Percentiles rank a stretch among this genome's conserved stretches.
phyloP scores from a whole-genome alignment of 192 early-diverging fungal genomes.

The Thoreauomyces humboldtii region DNA sequence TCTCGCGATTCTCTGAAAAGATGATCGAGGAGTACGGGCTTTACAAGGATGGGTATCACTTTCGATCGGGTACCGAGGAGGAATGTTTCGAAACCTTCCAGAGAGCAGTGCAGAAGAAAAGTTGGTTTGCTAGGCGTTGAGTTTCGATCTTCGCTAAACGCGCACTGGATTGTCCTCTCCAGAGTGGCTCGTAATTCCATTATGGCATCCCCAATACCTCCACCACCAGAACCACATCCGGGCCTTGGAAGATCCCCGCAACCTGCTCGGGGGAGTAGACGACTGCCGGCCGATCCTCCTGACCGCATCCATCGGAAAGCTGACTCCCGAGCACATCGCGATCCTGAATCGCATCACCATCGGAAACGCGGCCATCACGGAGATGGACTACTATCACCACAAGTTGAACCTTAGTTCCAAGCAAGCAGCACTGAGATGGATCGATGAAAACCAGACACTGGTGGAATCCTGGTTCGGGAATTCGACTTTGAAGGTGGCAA shows the following conservation, averaged over 20 bases:
- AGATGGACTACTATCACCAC: not conserved
- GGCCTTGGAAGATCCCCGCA: not conserved
- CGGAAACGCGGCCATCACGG: not conserved
- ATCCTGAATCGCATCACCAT: not conserved
- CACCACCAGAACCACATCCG: not conserved
- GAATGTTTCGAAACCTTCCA: too few relatives aligned
- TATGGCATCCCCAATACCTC: not conserved
- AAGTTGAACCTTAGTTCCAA: not conserved
- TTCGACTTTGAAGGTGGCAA: too few relatives aligned
- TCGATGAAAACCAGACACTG: not conserved
- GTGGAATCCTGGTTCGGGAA: too few relatives aligned
- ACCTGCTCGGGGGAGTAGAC: not conserved
- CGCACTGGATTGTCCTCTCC: too few relatives aligned
- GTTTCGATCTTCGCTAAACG: too few relatives aligned
- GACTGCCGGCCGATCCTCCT: not conserved
- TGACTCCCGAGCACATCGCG: not conserved
- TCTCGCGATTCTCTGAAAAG: not conserved
- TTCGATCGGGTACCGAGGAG: too few relatives aligned
- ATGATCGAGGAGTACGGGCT: too few relatives aligned
- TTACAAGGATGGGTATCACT: too few relatives aligned
- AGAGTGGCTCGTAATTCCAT: too few relatives aligned
- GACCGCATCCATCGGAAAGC: not conserved
- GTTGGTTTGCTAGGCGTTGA: not conserved
- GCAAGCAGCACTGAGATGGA: not conserved
- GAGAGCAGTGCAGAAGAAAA: too few relatives aligned